Evolutionary conservation across 768 basidiomycete species (phyloP).

Genomic region (Lanmaoa rubissima): DNA sequence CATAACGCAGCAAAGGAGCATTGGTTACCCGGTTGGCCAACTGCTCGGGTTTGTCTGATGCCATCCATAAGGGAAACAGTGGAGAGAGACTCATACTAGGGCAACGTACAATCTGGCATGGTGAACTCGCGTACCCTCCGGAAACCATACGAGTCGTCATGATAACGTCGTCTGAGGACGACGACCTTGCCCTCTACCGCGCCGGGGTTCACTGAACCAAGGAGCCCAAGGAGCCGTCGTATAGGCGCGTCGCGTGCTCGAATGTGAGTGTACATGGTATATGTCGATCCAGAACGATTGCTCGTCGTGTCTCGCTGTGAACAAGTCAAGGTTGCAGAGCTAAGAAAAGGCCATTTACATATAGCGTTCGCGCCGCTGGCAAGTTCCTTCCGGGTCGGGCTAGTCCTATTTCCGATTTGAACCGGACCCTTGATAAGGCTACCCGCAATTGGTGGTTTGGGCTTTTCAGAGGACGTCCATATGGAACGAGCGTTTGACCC

Average conservation of each 20-base stretch:
- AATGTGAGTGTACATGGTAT: slow-evolving; percentile 17
- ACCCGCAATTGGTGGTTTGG: too few species aligned
- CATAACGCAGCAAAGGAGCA: slow-evolving; percentile 80
- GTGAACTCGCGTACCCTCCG: slow-evolving; percentile 59
- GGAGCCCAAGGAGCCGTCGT: slow-evolving; percentile 9
- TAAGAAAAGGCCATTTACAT: not conserved
- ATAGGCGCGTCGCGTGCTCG: slow-evolving; percentile 15
- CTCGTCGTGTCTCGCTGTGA: not conserved
- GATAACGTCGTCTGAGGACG: slow-evolving; percentile 45
- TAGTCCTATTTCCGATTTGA: not conserved
- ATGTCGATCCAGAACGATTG: not conserved
- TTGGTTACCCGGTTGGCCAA: slow-evolving; percentile 67
- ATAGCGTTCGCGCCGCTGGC: too few species aligned
- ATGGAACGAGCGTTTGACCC: too few species aligned
- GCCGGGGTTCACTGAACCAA: not conserved
- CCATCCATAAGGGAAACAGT: not conserved
- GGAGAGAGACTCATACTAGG: not conserved
- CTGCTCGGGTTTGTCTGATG: slow-evolving; percentile 60
- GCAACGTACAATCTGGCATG: slow-evolving; percentile 68
- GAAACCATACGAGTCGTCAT: slow-evolving; percentile 80
- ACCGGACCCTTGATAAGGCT: not conserved
- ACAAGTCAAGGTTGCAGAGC: not conserved
- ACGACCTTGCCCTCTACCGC: slow-evolving; percentile 16
- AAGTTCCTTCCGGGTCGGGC: too few species aligned
- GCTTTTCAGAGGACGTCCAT: too few species aligned